phyloP scores from a whole-genome alignment of 2,329 filamentous ascomycete species.

The Trichothecium roseum region DNA sequence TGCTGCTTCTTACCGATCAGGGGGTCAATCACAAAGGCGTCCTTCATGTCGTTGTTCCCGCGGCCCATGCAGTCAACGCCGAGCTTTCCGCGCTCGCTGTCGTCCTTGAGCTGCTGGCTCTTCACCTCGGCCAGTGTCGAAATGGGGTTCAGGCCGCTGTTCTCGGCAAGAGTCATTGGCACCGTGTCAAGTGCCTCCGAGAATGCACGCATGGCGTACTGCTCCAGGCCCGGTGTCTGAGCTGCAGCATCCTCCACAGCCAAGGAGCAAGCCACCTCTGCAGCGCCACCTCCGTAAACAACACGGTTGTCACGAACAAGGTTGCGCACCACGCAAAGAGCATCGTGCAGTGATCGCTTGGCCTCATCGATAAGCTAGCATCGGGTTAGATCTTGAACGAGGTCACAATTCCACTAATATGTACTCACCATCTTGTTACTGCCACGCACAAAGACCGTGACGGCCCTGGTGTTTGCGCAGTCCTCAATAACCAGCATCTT shows the following conservation, averaged over 20 bases:
- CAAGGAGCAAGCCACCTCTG: constrained; percentile 92
- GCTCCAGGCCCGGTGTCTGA: constrained; percentile 92
- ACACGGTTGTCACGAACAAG: constrained; percentile 92
- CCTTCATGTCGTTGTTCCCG: constrained; percentile 93
- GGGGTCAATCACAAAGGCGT: constrained; percentile 96
- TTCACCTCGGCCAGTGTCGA: constrained; percentile 92
- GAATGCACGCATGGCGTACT: constrained; percentile 98
- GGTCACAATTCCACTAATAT: not conserved
- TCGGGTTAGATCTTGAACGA: constrained; percentile 9
- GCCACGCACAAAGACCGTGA: constrained; percentile 91
- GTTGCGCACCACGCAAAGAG: constrained; percentile 94
- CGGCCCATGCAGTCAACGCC: constrained; percentile 97
- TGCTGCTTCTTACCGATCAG: constrained; percentile 98
- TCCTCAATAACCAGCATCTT: constrained; percentile 99
- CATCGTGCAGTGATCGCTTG: constrained; percentile 93
- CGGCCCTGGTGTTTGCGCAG: constrained; percentile 93
- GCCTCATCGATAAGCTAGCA: constrained; percentile 93
- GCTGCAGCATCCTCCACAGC: constrained; percentile 92
- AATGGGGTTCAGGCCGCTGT: constrained; percentile 91
- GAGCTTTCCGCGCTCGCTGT: constrained; percentile 46
- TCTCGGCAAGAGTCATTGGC: constrained; percentile 94
- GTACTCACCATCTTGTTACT: constrained; percentile 94
- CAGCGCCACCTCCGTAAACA: constrained; percentile 92
- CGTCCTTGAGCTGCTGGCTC: constrained; percentile 82
- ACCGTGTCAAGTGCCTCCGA: constrained; percentile 87